These are phyloP conservation scores for Rutstroemia sp. DNA, from an alignment of 2,329 filamentous ascomycete genomes.

Conservation along the genomic window DNA sequence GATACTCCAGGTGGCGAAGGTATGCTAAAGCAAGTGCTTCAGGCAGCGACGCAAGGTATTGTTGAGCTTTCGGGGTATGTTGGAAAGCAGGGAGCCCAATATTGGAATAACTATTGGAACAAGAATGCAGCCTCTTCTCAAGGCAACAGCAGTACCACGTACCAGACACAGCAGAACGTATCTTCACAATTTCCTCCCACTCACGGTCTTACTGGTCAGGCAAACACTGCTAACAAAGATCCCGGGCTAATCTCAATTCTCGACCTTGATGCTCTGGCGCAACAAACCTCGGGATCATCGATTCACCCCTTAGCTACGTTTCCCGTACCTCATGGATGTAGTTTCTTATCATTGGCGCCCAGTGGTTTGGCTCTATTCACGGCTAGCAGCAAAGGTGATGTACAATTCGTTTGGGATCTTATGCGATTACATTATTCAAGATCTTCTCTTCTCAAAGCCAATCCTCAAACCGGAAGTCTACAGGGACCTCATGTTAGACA, in stretches of 20 bases:
- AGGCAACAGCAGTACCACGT: slow-evolving; percentile 35
- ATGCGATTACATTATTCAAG: slow-evolving; percentile 58
- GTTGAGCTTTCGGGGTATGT: slow-evolving; percentile 70
- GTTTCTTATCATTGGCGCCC: slow-evolving; percentile 72
- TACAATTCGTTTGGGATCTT: slow-evolving; percentile 76
- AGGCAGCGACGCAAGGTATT: slow-evolving; percentile 71
- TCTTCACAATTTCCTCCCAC: slow-evolving; percentile 63
- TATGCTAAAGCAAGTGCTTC: slow-evolving; percentile 68
- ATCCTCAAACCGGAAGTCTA: slow-evolving; percentile 34
- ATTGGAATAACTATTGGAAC: slow-evolving; percentile 78
- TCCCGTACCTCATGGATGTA: slow-evolving; percentile 64
- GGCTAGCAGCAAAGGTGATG: slow-evolving; percentile 75
- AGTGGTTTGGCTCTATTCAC: slow-evolving; percentile 68
- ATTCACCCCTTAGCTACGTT: slow-evolving; percentile 64
- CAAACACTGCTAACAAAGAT: slow-evolving; percentile 46
- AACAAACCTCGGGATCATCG: slow-evolving; percentile 37
- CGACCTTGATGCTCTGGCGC: slow-evolving; percentile 55
- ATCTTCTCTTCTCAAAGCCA: slow-evolving; percentile 49
- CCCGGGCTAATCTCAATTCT: slow-evolving; percentile 68
- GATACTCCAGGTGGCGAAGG: slow-evolving; percentile 67
- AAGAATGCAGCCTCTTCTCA: slow-evolving; percentile 38
- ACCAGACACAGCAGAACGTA: slow-evolving; percentile 24
- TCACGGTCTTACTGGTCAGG: slow-evolving; percentile 54
- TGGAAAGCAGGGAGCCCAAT: slow-evolving; percentile 67
- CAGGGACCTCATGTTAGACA: slow-evolving; percentile 63